Percentiles rank a stretch among this genome's conserved stretches.
Evolutionary conservation across 73 alveolate species (phyloP).

Genomic region (Blepharisma japonicum): DNA sequence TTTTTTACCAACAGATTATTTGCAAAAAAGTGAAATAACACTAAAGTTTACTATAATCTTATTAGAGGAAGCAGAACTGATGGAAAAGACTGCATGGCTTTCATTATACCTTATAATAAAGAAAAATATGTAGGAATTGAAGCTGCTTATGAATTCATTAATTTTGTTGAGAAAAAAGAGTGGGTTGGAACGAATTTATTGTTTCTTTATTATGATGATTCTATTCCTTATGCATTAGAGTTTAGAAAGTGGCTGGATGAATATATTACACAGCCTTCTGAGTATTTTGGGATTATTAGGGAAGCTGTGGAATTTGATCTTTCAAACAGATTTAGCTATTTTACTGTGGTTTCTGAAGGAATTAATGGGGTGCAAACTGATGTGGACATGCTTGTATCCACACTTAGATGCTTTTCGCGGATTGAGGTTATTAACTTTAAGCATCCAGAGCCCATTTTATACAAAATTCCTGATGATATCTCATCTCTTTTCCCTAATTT

Average conservation of each 20-base stretch:
- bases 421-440: too few species aligned
- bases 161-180: background rate
- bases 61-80: constrained; percentile 1
- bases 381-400: background rate
- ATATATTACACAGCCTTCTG: background rate
- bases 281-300: background rate
- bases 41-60: background rate
- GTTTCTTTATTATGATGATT: background rate
- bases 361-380: constrained; percentile 28
- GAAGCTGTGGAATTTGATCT: background rate
- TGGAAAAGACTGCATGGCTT: constrained; percentile 23
- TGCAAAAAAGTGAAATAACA: background rate
- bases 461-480: too few species aligned
- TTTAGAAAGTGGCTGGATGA: background rate
- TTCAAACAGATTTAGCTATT: background rate
- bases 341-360: background rate
- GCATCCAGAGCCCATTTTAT: too few species aligned
- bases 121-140: background rate
- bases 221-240: background rate
- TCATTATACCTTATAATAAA: background rate
- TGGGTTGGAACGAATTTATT: constrained; percentile 4
- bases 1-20: too few species aligned
- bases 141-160: background rate
- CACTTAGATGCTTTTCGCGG: too few species aligned
- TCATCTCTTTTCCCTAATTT: too few species aligned